phyloP scores from a whole-genome alignment of 164 flowering plant genomes.

The Dillenia turbinata region DNA sequence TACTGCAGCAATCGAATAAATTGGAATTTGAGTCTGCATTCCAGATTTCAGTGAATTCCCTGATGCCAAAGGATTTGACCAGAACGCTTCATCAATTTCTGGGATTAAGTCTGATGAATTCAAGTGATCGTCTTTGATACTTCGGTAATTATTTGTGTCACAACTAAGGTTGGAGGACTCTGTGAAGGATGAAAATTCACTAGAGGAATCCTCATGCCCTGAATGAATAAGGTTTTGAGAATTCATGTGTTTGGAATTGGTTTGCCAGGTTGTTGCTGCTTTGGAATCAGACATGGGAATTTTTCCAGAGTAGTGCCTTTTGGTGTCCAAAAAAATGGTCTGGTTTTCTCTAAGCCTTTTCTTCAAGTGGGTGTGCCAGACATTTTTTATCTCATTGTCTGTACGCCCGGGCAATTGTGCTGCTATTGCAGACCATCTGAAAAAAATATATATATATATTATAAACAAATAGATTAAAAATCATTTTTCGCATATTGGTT shows the following conservation, averaged over 20 bases:
- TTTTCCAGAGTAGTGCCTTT: not conserved
- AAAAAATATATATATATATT: not conserved
- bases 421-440: conserved; percentile 56
- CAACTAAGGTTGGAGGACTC: conserved; percentile 4
- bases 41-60: conserved; percentile 1
- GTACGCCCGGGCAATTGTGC: conserved; percentile 53
- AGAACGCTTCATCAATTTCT: conserved; percentile 40
- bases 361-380: conserved; percentile 60
- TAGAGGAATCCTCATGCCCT: not conserved
- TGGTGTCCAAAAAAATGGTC: not conserved
- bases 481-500: not conserved
- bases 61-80: conserved; percentile 29
- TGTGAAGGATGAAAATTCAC: conserved; percentile 14
- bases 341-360: conserved; percentile 27
- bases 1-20: not conserved
- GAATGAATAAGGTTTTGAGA: not conserved
- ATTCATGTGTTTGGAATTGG: conserved; percentile 7
- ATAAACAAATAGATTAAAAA: not conserved
- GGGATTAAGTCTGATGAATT: conserved; percentile 20
- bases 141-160: conserved; percentile 6
- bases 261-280: not conserved
- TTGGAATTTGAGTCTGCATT: conserved; percentile 7
- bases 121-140: conserved; percentile 10
- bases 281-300: not conserved
- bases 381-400: conserved; percentile 59